Evolutionary conservation across 2,329 filamentous ascomycete species (phyloP), one percentile per base, ranked within the genome.

Genomic region (Ceratocystis lukuohia): DNA sequence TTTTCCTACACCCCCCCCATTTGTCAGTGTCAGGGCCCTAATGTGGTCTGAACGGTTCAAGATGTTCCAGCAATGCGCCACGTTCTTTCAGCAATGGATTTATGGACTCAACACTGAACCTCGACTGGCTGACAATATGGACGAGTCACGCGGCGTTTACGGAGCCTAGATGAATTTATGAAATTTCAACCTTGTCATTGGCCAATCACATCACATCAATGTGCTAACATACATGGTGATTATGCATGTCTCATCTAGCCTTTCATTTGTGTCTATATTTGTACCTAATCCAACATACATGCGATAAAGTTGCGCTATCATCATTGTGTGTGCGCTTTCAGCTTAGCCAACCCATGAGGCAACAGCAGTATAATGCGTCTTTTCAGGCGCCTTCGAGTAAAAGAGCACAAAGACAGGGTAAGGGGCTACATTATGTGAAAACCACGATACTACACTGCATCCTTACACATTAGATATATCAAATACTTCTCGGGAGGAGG

Each of bases 131-230:
- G 37, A 12, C 37, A 41, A 41, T 10, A n/a, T 59, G 56, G 56
- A 30, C 30, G 25, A 30, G 56, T 59, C 56, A 17, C n/a, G 8
- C 15, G 56, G 56, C 28, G 56, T 59, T 59, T 59, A 59, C 56
- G 56, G 56, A 33, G 10, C 33, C 56, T 37, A 59, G 56, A 59
- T 59, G 28, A 59, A 59, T 59, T 30, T 59, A 59, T 59, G 56
- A 59, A 33, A n/a, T 59, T 59, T n/a, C 30, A 59, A 33, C 28
- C 28, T 37, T n/a, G 25, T 37, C 37, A 17, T 59, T 20, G 8
- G 7, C 56, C 28, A 59, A 59, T 59, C 56, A 59, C 28, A 33
- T 41, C 22, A 37, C 15, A 61, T 17, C 59, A n/a, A 62, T 41
- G 37, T 41, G 45, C 33, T 20, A 45, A 33, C 59, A 62, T 45